Conservation (phyloP, 352 stramenopile species). For the Phytophthora ohioensis region DNA sequence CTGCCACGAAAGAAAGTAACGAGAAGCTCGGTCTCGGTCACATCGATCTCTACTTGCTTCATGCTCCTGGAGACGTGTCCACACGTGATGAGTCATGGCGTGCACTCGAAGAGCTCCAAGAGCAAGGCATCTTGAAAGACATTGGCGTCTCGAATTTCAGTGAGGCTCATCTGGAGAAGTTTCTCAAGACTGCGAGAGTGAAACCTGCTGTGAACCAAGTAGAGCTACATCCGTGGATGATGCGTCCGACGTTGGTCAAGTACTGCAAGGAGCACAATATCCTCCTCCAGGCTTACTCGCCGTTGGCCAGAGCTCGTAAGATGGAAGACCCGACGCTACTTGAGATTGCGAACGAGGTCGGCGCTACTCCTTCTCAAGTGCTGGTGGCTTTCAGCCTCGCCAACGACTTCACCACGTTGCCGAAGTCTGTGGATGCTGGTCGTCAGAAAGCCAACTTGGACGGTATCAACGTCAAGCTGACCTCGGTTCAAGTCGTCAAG, state of each 20-base stretch:
- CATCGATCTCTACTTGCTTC: slow-evolving; percentile 84
- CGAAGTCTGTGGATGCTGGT: slow-evolving; percentile 55
- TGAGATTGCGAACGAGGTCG: slow-evolving; percentile 43
- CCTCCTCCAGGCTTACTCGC: slow-evolving; percentile 71
- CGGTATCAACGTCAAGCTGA: slow-evolving; percentile 44
- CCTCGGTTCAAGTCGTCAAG: slow-evolving; percentile 33
- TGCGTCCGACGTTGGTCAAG: slow-evolving; percentile 58
- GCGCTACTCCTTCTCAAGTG: slow-evolving; percentile 53
- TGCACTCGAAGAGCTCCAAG: slow-evolving; percentile 63
- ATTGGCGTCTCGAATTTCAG: slow-evolving; percentile 93
- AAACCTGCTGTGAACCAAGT: slow-evolving; percentile 88
- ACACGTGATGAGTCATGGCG: slow-evolving; percentile 57
- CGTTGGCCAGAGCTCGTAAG: slow-evolving; percentile 47
- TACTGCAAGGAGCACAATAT: slow-evolving; percentile 65
- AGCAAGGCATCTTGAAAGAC: slow-evolving; percentile 68
- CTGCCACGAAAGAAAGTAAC: slow-evolving; percentile 54
- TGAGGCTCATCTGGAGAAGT: slow-evolving; percentile 79
- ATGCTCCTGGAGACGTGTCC: slow-evolving; percentile 57
- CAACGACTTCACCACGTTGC: slow-evolving; percentile 63
- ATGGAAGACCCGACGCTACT: slow-evolving; percentile 25
- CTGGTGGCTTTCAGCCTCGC: slow-evolving; percentile 66
- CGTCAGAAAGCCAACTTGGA: slow-evolving; percentile 64
- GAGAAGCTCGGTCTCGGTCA: slow-evolving; percentile 74
- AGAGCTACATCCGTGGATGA: slow-evolving; percentile 79
- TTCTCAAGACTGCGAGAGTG: slow-evolving; percentile 62